A percentile compares a stretch with the other conserved stretches of the same genome.
Evolutionary conservation across 352 stramenopile species (phyloP).

Genomic region (Globisporangium nagaii): DNA sequence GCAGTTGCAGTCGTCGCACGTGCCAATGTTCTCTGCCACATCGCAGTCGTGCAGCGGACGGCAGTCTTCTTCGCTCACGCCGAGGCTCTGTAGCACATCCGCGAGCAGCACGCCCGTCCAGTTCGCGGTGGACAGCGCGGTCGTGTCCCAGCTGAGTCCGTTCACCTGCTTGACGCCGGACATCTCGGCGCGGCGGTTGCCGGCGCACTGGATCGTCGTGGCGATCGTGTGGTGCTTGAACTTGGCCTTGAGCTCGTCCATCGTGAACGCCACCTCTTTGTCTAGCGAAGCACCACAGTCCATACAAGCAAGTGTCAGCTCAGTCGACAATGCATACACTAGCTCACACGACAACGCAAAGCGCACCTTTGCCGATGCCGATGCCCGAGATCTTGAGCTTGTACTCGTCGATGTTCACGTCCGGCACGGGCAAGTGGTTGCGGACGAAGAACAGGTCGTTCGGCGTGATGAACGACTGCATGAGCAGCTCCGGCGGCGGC

Average conservation of each 20-base stretch:
- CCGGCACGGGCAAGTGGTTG: constrained; percentile 96
- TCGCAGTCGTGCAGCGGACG: constrained; percentile 44
- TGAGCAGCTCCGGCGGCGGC: constrained; percentile 88
- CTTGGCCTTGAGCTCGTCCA: constrained; percentile 91
- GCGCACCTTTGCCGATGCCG: constrained; percentile 35
- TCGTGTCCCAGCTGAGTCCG: constrained; percentile 81
- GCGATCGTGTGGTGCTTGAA: constrained; percentile 90
- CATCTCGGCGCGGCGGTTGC: constrained; percentile 94
- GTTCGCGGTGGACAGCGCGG: constrained; percentile 91
- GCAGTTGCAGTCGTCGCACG: constrained; percentile 49
- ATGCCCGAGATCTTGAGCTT: constrained; percentile 64
- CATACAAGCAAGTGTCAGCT: no score
- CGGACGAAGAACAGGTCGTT: constrained; percentile 97
- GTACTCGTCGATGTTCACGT: constrained; percentile 63
- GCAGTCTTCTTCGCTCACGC: constrained; percentile 75
- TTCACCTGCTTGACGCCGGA: constrained; percentile 89
- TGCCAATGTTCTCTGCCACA: constrained; percentile 47
- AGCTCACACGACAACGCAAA: no score
- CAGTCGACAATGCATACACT: no score
- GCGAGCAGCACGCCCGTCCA: constrained; percentile 93
- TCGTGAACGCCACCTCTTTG: constrained; percentile 36
- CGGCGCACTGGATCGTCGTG: constrained; percentile 96
- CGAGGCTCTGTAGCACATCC: constrained; percentile 89
- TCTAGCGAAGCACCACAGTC: no score
- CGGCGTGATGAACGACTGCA: constrained; percentile 93